Conservation (phyloP, 306 rosid species). For the Cicer cuneatum region DNA sequence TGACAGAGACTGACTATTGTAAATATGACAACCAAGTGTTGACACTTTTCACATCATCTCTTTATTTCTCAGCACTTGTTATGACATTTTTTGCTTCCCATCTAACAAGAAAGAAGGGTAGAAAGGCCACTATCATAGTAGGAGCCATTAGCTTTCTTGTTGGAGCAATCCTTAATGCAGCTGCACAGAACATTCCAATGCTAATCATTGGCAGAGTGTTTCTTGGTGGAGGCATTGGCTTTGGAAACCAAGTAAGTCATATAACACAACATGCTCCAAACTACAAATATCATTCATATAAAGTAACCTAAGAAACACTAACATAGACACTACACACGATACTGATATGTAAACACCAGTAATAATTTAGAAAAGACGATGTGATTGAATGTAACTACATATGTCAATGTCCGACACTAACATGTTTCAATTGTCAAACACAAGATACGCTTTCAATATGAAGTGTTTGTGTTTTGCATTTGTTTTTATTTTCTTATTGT, state of each 20-base stretch:
- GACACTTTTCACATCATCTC: conserved; percentile 92
- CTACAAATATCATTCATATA: no score
- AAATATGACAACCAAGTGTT: conserved; percentile 90
- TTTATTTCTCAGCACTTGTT: conserved; percentile 83
- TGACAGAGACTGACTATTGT: conserved; percentile 85
- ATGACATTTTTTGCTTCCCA: conserved; percentile 83
- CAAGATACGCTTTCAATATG: no score
- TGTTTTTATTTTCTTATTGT: conserved; percentile 15
- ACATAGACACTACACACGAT: no score
- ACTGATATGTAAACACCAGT: no score
- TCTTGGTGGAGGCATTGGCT: conserved; percentile 89
- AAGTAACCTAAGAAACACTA: no score
- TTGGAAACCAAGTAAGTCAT: conserved; percentile 85
- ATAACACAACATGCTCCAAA: background rate
- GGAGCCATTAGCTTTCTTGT: conserved; percentile 82
- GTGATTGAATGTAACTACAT: no score
- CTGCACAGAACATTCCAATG: conserved; percentile 73
- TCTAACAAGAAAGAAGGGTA: conserved; percentile 76
- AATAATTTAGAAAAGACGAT: no score
- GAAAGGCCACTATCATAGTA: conserved; percentile 86
- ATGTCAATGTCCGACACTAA: no score
- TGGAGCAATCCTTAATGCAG: conserved; percentile 84
- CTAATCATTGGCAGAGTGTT: conserved; percentile 79
- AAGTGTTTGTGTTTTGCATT: background rate
- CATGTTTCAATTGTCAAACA: no score